Base-by-base conservation (phyloP, 345 rosid species). In the Citrus hindsii region DNA sequence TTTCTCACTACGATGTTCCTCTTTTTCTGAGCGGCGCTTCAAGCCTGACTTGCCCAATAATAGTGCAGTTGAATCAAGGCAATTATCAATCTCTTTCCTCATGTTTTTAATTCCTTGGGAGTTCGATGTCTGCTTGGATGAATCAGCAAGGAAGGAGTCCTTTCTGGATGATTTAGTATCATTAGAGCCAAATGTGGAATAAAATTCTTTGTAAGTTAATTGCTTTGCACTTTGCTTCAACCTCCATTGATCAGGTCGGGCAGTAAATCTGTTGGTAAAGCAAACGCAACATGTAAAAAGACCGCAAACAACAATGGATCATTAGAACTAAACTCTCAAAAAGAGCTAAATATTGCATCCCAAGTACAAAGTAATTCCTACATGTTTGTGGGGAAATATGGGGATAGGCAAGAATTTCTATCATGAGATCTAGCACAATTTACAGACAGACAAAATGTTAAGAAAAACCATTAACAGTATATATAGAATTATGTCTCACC, bases 211-310 rank as follows among this genome's bases (percentile, higher is more conserved):
- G 85, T 88, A 94, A 76, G 92, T 78, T 12, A 92, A 89, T 81
- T 94, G 91, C 86, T 94, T 96, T 9, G 95, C 86, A 83, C 83
- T 88, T 84, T 89, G 98, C 84, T 79, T 94, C 51, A 87, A 85
- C 86, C 85, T 92, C 99, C 99, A 96, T 74, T 87, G 92, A 69
- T 89, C 94, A 69, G 94, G 91, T 78, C 84, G 83, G 48, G 81
- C 79, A 60, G 92, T 90, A 81, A 82, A 90, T 40, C 99, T 92
- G 88, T 70, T 51, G 61, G 62, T 69, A 78, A 77, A 60, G 71
- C 71, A 78, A 74, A 69, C 37, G 59, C 19, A 28, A 32, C 56
- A 37, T 46, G 12, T 25, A 56, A 67, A 56, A 67, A 55, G 25
- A 56, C 68, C 10, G 30, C 38, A 53, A 67, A 76, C 56, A n/a